These are phyloP conservation scores for Diversispora eburnea DNA, from an alignment of 192 early-diverging fungal genomes.

Conservation along the genomic window DNA sequence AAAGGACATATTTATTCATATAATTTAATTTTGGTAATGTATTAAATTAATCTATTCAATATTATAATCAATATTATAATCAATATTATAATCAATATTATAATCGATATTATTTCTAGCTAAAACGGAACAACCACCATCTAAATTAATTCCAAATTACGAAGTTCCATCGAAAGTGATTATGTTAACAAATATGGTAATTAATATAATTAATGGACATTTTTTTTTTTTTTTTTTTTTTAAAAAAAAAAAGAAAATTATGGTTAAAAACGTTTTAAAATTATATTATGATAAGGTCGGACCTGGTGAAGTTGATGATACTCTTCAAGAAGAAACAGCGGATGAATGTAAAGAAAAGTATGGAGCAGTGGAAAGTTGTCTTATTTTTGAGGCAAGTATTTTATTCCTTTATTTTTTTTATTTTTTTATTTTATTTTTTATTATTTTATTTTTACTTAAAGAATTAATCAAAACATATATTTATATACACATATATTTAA, in stretches of 20 bases:
- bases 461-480: background rate
- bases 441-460: background rate
- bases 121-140: background rate
- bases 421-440: background rate
- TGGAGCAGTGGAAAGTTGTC: slow-evolving; percentile 64
- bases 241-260: background rate
- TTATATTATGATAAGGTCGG: slow-evolving; percentile 40
- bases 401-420: background rate
- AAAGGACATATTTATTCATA: background rate
- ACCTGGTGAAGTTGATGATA: slow-evolving; percentile 73
- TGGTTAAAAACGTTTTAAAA: background rate
- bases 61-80: background rate
- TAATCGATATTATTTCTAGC: background rate
- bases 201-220: background rate
- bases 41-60: background rate
- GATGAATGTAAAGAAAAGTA: slow-evolving; percentile 71
- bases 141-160: background rate
- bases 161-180: slow-evolving; percentile 46
- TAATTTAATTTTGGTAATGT: background rate
- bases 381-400: slow-evolving; percentile 59
- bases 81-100: background rate
- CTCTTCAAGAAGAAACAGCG: slow-evolving; percentile 69
- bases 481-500: background rate
- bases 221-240: no score
- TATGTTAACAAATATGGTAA: slow-evolving; percentile 68